Percentiles rank a stretch among this genome's conserved stretches.
These are phyloP conservation scores for Phytophthora pini DNA, from an alignment of 352 stramenopile genomes.

Conservation along the genomic window DNA sequence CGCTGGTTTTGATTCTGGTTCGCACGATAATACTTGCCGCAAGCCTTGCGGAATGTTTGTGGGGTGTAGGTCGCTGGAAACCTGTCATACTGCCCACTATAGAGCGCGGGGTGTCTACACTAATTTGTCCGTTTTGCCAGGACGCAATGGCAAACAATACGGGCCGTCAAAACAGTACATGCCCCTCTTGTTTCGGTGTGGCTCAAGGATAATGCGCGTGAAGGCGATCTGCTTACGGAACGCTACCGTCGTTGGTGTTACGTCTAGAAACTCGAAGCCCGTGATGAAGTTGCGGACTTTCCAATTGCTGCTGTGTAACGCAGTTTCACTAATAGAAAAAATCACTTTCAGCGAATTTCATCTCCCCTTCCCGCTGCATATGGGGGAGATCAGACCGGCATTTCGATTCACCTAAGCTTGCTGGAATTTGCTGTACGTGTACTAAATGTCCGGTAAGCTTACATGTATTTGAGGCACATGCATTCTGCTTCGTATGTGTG, in stretches of 20 bases:
- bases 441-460: no score
- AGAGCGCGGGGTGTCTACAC: neutral
- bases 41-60: neutral
- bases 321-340: neutral
- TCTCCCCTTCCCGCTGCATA: constrained; percentile 1
- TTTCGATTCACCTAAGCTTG: no score
- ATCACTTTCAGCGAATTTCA: neutral
- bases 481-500: neutral
- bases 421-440: no score
- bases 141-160: neutral
- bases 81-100: neutral
- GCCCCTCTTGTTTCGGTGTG: no score
- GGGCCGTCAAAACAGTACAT: no score
- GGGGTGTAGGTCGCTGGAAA: neutral
- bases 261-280: neutral
- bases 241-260: neutral
- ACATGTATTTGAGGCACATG: no score
- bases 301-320: constrained; percentile 3
- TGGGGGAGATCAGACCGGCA: neutral
- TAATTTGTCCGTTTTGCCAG: neutral
- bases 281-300: neutral
- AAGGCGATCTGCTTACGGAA: neutral
- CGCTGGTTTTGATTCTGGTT: no score
- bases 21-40: neutral
- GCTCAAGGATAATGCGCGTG: no score